Conservation (phyloP, 2,329 filamentous ascomycete genomes). For the Stachybotrys chlorohalonatus region DNA sequence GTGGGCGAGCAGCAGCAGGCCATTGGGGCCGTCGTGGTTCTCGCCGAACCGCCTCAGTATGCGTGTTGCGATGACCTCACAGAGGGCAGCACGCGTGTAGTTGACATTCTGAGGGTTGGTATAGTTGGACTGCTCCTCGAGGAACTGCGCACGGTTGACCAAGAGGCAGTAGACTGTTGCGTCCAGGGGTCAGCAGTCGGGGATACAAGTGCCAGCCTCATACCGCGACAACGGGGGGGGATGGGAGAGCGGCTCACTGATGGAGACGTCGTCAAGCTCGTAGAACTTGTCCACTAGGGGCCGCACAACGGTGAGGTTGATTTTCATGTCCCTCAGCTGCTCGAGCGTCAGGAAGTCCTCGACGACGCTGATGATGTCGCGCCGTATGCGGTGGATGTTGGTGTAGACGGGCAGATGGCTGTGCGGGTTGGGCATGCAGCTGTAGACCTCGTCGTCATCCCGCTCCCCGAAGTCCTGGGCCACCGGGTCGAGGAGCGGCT, state of each 20-base stretch:
- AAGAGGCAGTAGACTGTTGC: slow-evolving; percentile 66
- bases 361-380: slow-evolving; percentile 54
- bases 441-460: slow-evolving; percentile 31
- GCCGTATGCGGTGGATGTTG: slow-evolving; percentile 64
- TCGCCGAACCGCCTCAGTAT: slow-evolving; percentile 73
- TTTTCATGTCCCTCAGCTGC: slow-evolving; percentile 70
- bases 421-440: slow-evolving; percentile 49
- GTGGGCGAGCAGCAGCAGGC: slow-evolving; percentile 65
- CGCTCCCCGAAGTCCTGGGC: slow-evolving; percentile 19
- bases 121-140: slow-evolving; percentile 67
- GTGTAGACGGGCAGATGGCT: slow-evolving; percentile 62
- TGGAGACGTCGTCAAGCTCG: slow-evolving; percentile 68
- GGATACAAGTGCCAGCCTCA: no score
- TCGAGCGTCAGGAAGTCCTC: slow-evolving; percentile 59
- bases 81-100: slow-evolving; percentile 66
- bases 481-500: slow-evolving; percentile 17
- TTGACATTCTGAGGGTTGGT: slow-evolving; percentile 75
- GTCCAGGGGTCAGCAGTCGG: not conserved
- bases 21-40: slow-evolving; percentile 60
- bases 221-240: slow-evolving; percentile 2
- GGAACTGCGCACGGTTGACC: slow-evolving; percentile 72
- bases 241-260: slow-evolving; percentile 37
- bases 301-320: slow-evolving; percentile 72
- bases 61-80: slow-evolving; percentile 71
- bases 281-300: slow-evolving; percentile 80